Conservation (phyloP, 2,329 filamentous ascomycete species). For the Akanthomyces muscarius region DNA sequence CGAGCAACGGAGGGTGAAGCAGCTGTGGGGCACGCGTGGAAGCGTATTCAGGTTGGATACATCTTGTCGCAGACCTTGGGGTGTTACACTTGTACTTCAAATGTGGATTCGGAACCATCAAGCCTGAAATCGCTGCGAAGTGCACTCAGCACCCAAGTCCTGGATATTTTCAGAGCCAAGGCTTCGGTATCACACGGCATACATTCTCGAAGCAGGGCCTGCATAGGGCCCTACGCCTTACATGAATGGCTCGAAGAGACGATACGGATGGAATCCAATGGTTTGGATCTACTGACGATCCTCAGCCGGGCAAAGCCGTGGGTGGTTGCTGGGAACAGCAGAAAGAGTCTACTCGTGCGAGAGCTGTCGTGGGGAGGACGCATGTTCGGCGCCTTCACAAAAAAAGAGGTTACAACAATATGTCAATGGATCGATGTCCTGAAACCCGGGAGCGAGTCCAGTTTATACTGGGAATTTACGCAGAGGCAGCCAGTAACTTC, state of each 20-base stretch:
- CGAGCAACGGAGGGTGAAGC: not conserved
- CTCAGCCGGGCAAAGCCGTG: slow-evolving; percentile 25
- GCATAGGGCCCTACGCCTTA: not conserved
- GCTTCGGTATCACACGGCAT: not conserved
- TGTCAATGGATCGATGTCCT: slow-evolving; percentile 4
- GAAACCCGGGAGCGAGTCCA: not conserved
- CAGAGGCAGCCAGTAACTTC: not conserved
- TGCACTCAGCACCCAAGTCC: not conserved
- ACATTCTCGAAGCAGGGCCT: not conserved
- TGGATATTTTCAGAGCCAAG: not conserved
- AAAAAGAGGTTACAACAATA: slow-evolving; percentile 30
- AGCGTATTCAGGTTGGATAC: slow-evolving; percentile 40
- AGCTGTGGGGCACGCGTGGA: slow-evolving; percentile 33
- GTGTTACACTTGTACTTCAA: not conserved
- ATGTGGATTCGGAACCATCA: too few relatives aligned
- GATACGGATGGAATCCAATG: not conserved
- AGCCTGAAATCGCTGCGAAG: not conserved
- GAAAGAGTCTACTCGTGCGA: slow-evolving; percentile 36
- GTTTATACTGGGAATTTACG: not conserved
- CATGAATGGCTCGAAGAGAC: not conserved
- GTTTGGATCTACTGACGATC: not conserved
- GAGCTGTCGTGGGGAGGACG: slow-evolving; percentile 42
- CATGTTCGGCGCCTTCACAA: slow-evolving; percentile 48
- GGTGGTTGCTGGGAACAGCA: slow-evolving; percentile 36
- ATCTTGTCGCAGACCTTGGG: slow-evolving; percentile 20